Conservation (phyloP, 2,329 filamentous ascomycete species). For the Aspergillus sp. region DNA sequence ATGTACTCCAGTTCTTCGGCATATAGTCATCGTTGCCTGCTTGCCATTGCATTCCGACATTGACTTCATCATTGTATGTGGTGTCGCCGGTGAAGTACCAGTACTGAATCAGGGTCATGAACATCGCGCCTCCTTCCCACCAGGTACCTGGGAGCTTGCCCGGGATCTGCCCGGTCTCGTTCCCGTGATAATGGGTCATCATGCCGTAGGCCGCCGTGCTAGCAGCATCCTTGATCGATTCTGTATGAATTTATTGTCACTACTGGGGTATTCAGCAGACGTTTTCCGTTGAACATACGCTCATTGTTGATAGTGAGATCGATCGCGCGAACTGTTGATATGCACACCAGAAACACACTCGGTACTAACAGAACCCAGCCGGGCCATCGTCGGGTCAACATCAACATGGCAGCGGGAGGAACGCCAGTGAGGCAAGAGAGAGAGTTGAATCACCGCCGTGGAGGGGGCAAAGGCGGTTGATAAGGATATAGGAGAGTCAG, state of each 20-base stretch:
- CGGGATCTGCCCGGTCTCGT: constrained; percentile 32
- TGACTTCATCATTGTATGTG: constrained; percentile 60
- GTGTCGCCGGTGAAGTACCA: constrained; percentile 74
- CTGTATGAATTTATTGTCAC: constrained; percentile 5
- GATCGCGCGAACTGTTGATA: background rate
- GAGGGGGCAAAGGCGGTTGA: too few relatives aligned
- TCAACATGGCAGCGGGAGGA: too few relatives aligned
- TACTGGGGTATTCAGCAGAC: too few relatives aligned
- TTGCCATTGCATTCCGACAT: constrained; percentile 64
- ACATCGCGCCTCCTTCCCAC: constrained; percentile 69
- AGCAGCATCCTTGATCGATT: constrained; percentile 28
- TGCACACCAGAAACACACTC: background rate
- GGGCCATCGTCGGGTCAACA: too few relatives aligned
- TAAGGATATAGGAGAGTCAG: too few relatives aligned
- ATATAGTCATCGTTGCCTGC: constrained; percentile 70
- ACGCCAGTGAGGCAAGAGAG: too few relatives aligned
- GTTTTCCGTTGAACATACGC: background rate
- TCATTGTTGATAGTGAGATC: background rate
- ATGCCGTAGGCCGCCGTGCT: constrained; percentile 31
- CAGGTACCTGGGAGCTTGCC: constrained; percentile 33
- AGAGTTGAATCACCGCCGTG: too few relatives aligned
- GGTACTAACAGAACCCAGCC: too few relatives aligned
- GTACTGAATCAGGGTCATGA: constrained; percentile 65
- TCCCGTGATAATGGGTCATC: constrained; percentile 32
- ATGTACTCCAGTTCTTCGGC: constrained; percentile 49